Conservation (phyloP, 2,329 filamentous ascomycete genomes). For the Nothopassalora personata region DNA sequence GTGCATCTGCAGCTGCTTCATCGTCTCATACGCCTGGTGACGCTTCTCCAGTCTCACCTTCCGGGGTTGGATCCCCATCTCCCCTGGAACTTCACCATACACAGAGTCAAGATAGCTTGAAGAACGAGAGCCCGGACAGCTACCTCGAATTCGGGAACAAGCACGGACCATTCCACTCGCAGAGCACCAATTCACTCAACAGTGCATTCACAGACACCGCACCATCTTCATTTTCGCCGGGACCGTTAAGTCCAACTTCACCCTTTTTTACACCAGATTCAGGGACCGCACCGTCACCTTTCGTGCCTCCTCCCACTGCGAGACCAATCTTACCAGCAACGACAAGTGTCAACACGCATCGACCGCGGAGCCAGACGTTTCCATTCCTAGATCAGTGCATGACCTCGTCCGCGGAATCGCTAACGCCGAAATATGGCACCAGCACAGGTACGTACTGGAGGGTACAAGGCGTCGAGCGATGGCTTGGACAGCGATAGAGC, state of each 20-base stretch:
- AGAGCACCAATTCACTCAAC: constrained; percentile 60
- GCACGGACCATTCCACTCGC: constrained; percentile 61
- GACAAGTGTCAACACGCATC: constrained; percentile 55
- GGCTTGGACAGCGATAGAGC: no score
- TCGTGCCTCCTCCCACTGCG: constrained; percentile 47
- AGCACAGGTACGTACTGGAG: constrained; percentile 29
- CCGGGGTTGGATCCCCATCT: constrained; percentile 60
- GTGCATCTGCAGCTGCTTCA: constrained; percentile 52
- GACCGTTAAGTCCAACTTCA: constrained; percentile 66
- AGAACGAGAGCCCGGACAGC: constrained; percentile 52
- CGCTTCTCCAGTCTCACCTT: constrained; percentile 69
- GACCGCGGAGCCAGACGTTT: constrained; percentile 83
- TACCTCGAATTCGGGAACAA: constrained; percentile 57
- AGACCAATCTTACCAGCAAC: constrained; percentile 39
- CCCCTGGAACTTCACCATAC: constrained; percentile 58
- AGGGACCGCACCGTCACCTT: constrained; percentile 58
- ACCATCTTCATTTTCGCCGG: constrained; percentile 63
- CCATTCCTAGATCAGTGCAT: constrained; percentile 63
- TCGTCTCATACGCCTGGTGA: constrained; percentile 56
- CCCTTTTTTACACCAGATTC: constrained; percentile 76
- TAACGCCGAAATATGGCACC: constrained; percentile 50
- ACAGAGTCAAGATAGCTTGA: constrained; percentile 64
- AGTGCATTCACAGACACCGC: constrained; percentile 62
- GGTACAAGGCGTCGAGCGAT: no score
- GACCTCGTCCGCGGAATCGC: constrained; percentile 48